Conservation (phyloP, 805 yeast genomes). For the Teunomyces pallodes region DNA sequence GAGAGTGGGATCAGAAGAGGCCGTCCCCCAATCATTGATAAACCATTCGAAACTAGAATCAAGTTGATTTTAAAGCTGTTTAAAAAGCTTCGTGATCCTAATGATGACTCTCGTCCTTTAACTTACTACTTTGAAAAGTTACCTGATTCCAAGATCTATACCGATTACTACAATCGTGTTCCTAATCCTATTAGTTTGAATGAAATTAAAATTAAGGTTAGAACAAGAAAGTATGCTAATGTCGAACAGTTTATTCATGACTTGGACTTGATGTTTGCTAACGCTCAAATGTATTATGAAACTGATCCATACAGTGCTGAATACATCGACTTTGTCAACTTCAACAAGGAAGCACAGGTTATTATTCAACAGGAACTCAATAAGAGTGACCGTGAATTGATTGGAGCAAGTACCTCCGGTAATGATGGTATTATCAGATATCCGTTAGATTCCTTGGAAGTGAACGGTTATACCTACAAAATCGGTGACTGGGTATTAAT, state of each 20-base stretch:
- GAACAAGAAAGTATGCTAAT: conserved; percentile 74
- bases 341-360: conserved; percentile 60
- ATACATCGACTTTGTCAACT: conserved; percentile 56
- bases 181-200: conserved; percentile 64
- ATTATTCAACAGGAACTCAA: conserved; percentile 66
- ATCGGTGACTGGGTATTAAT: conserved; percentile 96
- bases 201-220: conserved; percentile 77
- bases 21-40: conserved; percentile 87
- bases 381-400: conserved; percentile 78
- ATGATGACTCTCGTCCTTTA: conserved; percentile 46
- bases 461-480: conserved; percentile 67
- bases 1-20: conserved; percentile 69
- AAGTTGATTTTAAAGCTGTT: conserved; percentile 80
- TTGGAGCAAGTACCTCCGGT: conserved; percentile 39
- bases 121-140: conserved; percentile 74
- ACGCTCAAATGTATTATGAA: conserved; percentile 59
- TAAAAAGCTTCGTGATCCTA: conserved; percentile 63
- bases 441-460: conserved; percentile 76
- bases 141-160: conserved; percentile 61
- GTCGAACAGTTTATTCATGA: conserved; percentile 79
- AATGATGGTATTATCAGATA: conserved; percentile 56
- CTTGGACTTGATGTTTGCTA: conserved; percentile 68
- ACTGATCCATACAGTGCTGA: conserved; percentile 57
- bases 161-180: conserved; percentile 54
- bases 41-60: conserved; percentile 88